Conservation (phyloP, 1,284 basidiomycete species). For the Pseudozyma sp. region DNA sequence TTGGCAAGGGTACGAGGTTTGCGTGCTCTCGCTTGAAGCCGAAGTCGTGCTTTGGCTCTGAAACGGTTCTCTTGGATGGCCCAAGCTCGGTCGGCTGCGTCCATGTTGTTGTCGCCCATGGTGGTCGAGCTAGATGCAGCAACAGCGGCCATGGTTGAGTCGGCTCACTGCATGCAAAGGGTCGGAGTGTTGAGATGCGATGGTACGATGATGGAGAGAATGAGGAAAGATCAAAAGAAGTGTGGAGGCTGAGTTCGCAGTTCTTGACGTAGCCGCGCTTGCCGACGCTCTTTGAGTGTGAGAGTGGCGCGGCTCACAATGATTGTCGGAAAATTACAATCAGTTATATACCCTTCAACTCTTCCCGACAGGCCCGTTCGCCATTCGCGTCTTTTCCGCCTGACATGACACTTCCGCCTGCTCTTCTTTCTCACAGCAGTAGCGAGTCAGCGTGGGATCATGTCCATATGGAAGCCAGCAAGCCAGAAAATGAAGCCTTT, state of each 20-base stretch:
- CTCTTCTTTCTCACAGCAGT: too few species aligned
- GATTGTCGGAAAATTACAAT: neutral
- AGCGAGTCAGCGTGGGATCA: too few species aligned
- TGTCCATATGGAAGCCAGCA: too few species aligned
- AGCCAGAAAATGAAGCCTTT: too few species aligned
- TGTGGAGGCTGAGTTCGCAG: conserved; percentile 44
- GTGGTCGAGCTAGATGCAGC: conserved; percentile 18
- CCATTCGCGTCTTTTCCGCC: neutral
- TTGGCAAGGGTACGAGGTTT: conserved; percentile 8
- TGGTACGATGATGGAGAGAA: neutral
- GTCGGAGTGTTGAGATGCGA: neutral
- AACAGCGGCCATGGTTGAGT: conserved; percentile 19
- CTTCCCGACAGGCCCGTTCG: conserved; percentile 1
- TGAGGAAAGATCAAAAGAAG: neutral
- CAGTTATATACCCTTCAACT: neutral
- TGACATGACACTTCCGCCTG: neutral
- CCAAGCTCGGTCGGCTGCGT: conserved; percentile 41
- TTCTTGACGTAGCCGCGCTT: neutral
- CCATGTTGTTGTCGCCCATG: conserved; percentile 31
- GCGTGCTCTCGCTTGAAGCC: conserved; percentile 37
- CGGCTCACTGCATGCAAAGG: neutral
- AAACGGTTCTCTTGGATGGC: conserved; percentile 45
- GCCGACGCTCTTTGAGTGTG: neutral
- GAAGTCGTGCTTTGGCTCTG: conserved; percentile 33
- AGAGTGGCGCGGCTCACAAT: neutral